These are phyloP conservation scores for Macrophomina phaseolina DNA, from an alignment of 2,329 filamentous ascomycete genomes.

Conservation along the genomic window DNA sequence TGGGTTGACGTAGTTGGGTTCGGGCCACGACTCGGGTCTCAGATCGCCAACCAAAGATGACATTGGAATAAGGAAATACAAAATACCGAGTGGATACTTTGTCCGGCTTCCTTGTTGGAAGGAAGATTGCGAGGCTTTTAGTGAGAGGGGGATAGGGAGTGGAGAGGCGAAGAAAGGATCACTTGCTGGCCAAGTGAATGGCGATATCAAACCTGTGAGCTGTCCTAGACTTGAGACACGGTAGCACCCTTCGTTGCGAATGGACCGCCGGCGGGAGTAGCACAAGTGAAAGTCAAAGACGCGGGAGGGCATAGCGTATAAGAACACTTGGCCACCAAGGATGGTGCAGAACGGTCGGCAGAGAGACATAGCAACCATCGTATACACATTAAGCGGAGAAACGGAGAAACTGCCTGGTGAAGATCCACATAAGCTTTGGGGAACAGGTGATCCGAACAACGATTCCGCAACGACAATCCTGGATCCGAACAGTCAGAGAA, in stretches of 20 bases:
- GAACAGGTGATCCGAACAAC: constrained; percentile 13
- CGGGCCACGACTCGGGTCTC: constrained; percentile 32
- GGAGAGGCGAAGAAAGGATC: constrained; percentile 9
- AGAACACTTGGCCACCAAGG: neutral
- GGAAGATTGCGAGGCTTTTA: neutral
- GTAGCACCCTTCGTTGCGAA: neutral
- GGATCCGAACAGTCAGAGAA: neutral
- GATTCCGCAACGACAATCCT: constrained; percentile 9
- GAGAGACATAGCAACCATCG: neutral
- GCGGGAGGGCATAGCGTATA: constrained; percentile 7
- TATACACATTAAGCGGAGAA: neutral
- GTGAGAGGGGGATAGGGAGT: neutral
- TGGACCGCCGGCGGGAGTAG: neutral
- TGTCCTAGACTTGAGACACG: neutral
- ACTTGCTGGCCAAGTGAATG: constrained; percentile 18
- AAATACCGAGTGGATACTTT: constrained; percentile 9
- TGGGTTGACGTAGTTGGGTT: constrained; percentile 40
- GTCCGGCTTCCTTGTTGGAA: constrained; percentile 7
- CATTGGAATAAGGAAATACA: constrained; percentile 18
- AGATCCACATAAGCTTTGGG: neutral
- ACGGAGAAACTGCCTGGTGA: neutral
- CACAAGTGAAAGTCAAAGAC: neutral
- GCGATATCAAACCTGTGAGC: constrained; percentile 3
- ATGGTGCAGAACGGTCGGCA: constrained; percentile 1
- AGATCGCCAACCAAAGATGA: constrained; percentile 20